Base-by-base conservation (phyloP, 495 filamentous ascomycete genomes). In the Talaromyces nanjingensis region DNA sequence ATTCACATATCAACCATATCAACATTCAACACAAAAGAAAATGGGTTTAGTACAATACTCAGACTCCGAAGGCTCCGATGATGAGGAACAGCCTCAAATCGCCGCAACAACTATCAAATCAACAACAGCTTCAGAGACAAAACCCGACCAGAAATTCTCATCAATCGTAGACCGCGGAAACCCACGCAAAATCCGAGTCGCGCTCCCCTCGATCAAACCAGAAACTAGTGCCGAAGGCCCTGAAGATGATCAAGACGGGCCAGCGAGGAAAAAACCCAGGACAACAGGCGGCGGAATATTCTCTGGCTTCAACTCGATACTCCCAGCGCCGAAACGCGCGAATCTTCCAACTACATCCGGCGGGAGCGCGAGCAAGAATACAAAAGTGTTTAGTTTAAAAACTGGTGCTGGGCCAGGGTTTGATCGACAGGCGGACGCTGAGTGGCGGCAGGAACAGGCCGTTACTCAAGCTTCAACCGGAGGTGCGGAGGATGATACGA, bases 21-120 rank as follows among this genome's bases (percentile, higher is more conserved):
- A 11, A 63, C 33, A 55, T 37, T 49, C 33, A 29, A 42, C 65
- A 66, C 52, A 29, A 47, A 67, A 45, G 6, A 63, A 4, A 52
- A 96, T 94, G 91, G 85, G 77, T 29, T 77, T 94, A 31, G 90
- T 94, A 60, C 84, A 88, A 63, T 94, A 96, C 69, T 91, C 91
- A 34, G 92, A 94, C 68, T 96, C 91, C 0, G 92, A 96, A 66
- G 85, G 77, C 39, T 89, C 89, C 14, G 91, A 93, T 49, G 68
- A 73, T n/a, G 83, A 89, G 64, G 49, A 76, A 27, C 61, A 70
- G 66, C 20, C 53, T 1, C 49, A 55, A 27, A 0, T 27, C 27
- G 34, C 31, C 5, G 58, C 64, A 12, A 63, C 71, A 14, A 65
- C 37, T 47, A 27, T 27, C 31, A 59, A 34, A 58, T 16, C 37